These are phyloP conservation scores for Erysimum cheiranthoides DNA, from an alignment of 345 rosid species.

Conservation along the genomic window DNA sequence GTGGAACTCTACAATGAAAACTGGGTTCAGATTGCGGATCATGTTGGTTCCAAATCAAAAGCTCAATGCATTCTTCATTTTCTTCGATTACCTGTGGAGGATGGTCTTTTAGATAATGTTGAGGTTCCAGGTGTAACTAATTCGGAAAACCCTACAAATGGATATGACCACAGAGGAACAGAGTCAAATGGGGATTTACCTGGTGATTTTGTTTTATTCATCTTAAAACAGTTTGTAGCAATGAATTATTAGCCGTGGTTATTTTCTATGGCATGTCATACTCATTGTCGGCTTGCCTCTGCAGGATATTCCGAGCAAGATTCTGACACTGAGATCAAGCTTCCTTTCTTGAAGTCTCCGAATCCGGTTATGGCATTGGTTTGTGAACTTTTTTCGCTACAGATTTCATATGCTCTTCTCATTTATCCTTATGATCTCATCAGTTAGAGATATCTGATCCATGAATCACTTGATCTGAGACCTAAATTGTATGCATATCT, in stretches of 20 bases:
- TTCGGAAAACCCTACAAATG: conserved; percentile 52
- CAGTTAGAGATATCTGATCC: conserved; percentile 27
- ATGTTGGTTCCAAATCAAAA: conserved; percentile 94
- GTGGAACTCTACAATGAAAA: conserved; percentile 83
- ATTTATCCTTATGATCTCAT: conserved; percentile 22
- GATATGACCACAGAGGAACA: conserved; percentile 58
- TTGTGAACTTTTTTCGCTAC: conserved; percentile 37
- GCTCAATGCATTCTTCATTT: conserved; percentile 97
- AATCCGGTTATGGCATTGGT: conserved; percentile 99
- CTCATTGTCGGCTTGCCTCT: conserved; percentile 35
- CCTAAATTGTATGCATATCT: conserved; percentile 16
- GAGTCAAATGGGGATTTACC: conserved; percentile 63
- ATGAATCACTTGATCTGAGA: conserved; percentile 12
- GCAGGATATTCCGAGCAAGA: conserved; percentile 59
- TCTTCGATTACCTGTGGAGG: conserved; percentile 86
- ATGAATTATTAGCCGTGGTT: not conserved
- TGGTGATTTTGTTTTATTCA: conserved; percentile 50
- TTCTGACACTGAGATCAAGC: conserved; percentile 66
- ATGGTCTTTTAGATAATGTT: conserved; percentile 81
- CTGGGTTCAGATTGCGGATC: conserved; percentile 93
- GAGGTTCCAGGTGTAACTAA: conserved; percentile 68
- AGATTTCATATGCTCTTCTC: conserved; percentile 27
- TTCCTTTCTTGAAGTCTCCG: conserved; percentile 86
- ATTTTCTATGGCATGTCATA: conserved; percentile 4
- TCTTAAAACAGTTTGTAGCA: conserved; percentile 11